Conservation (phyloP, 225 moss, liverwort and hornwort genomes). For the Pleurozium schreberi region DNA sequence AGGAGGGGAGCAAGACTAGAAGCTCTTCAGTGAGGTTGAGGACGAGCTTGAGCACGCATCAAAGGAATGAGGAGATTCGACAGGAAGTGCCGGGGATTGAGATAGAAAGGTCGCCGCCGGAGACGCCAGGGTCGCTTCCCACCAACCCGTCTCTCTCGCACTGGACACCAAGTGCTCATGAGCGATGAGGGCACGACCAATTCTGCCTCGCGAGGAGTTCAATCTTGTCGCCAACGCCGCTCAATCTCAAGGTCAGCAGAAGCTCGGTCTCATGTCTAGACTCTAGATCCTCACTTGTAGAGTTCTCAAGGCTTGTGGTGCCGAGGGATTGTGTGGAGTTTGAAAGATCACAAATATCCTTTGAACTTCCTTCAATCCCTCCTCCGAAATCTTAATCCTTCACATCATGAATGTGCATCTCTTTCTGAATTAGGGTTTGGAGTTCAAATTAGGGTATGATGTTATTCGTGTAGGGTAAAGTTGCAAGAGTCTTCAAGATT, state of each 20-base stretch:
- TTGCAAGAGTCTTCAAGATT: not conserved
- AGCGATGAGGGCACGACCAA: not conserved
- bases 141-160: conserved; percentile 22
- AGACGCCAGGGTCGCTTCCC: not conserved
- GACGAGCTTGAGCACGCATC: conserved; percentile 1
- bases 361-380: not conserved
- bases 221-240: not conserved
- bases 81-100: conserved; percentile 15
- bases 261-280: not conserved
- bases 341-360: not conserved
- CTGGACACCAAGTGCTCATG: conserved; percentile 11
- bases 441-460: not conserved
- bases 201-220: not conserved
- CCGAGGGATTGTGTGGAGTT: not conserved
- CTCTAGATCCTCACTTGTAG: not conserved
- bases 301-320: not conserved
- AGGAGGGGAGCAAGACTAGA: not conserved
- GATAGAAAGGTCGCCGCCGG: not conserved
- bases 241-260: not conserved
- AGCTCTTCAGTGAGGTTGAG: not conserved
- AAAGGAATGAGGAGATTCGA: conserved; percentile 15
- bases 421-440: not conserved
- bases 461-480: not conserved
- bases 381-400: not conserved
- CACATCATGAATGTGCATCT: not conserved